A percentile compares a stretch with the other conserved stretches of the same genome.
phyloP scores from a whole-genome alignment of 345 rosid genomes.

The Ceriops zippeliana region DNA sequence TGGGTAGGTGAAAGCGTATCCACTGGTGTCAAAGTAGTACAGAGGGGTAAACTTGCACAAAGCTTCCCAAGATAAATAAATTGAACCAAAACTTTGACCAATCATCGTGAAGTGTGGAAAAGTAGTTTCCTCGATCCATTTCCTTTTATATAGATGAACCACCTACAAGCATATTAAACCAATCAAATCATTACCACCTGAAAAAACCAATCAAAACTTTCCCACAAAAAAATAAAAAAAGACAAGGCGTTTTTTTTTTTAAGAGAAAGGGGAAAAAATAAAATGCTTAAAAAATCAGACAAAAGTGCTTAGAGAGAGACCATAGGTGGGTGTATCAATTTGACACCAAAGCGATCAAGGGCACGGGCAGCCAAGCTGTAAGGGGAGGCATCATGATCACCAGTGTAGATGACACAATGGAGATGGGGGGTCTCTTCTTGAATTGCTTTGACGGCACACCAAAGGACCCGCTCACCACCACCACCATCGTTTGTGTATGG shows the following conservation, averaged over 20 bases:
- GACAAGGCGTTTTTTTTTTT: neutral
- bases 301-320: slow-evolving; percentile 19
- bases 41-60: slow-evolving; percentile 69
- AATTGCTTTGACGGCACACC: slow-evolving; percentile 93
- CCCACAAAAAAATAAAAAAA: neutral
- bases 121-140: slow-evolving; percentile 79
- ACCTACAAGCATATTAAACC: slow-evolving; percentile 40
- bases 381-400: slow-evolving; percentile 72
- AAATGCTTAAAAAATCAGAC: slow-evolving; percentile 33
- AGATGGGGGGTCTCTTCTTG: slow-evolving; percentile 73
- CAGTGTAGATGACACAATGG: slow-evolving; percentile 65
- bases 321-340: slow-evolving; percentile 64
- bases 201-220: neutral
- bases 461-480: slow-evolving; percentile 93
- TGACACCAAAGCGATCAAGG: slow-evolving; percentile 76
- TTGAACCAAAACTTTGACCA: slow-evolving; percentile 93
- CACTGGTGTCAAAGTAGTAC: slow-evolving; percentile 73
- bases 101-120: slow-evolving; percentile 92
- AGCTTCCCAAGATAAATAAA: slow-evolving; percentile 88
- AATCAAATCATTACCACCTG: neutral
- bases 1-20: slow-evolving; percentile 92
- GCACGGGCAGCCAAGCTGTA: slow-evolving; percentile 59
- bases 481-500: slow-evolving; percentile 97
- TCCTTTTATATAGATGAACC: slow-evolving; percentile 66
- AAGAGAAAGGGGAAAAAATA: neutral